Conservation (phyloP, 129 eudicot species). For the Lactuca sativa region DNA sequence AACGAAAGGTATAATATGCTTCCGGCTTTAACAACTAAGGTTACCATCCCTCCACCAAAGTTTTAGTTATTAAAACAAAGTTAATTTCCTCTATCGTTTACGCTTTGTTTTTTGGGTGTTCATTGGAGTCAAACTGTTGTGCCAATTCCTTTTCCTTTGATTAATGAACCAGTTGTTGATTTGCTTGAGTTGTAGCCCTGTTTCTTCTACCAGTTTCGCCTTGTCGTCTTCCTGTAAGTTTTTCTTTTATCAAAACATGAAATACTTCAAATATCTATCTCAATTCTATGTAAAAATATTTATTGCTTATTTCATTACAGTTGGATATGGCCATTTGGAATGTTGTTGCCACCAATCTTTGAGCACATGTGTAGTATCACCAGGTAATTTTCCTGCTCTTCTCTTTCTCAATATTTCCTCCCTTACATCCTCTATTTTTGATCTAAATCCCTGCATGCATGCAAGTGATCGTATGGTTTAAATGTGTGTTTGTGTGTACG, state of each 20-base stretch:
- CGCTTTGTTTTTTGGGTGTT: slow-evolving; percentile 84
- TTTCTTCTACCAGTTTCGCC: slow-evolving; percentile 91
- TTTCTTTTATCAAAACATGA: too few relatives aligned
- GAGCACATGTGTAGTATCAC: slow-evolving; percentile 90
- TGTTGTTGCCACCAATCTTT: slow-evolving; percentile 99
- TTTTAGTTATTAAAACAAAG: too few relatives aligned
- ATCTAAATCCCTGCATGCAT: slow-evolving; percentile 77
- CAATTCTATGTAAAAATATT: background rate
- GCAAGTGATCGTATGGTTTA: background rate
- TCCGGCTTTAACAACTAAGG: too few relatives aligned
- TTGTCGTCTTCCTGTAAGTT: slow-evolving; percentile 81
- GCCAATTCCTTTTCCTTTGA: slow-evolving; percentile 97
- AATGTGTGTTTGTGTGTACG: too few relatives aligned
- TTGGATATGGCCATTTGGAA: slow-evolving; percentile 97
- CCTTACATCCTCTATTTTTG: slow-evolving; percentile 90
- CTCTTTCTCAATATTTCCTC: slow-evolving; percentile 90
- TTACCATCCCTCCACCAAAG: too few relatives aligned
- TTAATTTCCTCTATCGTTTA: slow-evolving; percentile 45
- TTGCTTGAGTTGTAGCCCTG: slow-evolving; percentile 94
- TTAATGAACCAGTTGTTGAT: slow-evolving; percentile 97
- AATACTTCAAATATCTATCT: background rate
- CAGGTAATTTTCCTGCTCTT: slow-evolving; percentile 95
- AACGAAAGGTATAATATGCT: too few relatives aligned
- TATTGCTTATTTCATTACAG: slow-evolving; percentile 42
- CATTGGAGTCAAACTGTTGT: slow-evolving; percentile 70